These are phyloP conservation scores for Beauveria asiatica DNA, from an alignment of 2,329 filamentous ascomycete species.

Conservation along the genomic window DNA sequence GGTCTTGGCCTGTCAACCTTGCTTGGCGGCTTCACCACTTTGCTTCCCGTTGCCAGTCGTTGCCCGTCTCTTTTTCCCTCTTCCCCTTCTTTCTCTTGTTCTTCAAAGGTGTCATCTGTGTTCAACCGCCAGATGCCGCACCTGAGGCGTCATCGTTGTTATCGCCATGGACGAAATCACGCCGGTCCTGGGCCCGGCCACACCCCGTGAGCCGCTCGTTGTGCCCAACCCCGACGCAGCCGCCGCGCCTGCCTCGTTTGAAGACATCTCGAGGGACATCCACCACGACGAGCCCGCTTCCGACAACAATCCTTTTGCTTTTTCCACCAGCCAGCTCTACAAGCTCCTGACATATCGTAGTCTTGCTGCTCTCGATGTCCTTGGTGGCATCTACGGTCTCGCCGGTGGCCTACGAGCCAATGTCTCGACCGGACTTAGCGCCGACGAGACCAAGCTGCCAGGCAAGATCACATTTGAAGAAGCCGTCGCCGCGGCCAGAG, in stretches of 20 bases:
- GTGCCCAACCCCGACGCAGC: background rate
- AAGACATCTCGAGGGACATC: constrained; percentile 17
- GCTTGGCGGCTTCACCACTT: background rate
- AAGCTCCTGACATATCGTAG: constrained; percentile 44
- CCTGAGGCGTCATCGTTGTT: constrained; percentile 10
- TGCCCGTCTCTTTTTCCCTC: background rate
- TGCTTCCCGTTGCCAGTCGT: background rate
- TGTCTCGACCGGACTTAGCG: constrained; percentile 36
- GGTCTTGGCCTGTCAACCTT: background rate
- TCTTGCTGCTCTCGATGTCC: constrained; percentile 37
- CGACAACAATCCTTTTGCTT: constrained; percentile 41
- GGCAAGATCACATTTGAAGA: constrained; percentile 40
- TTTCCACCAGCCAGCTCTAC: constrained; percentile 44
- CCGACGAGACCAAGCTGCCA: constrained; percentile 39
- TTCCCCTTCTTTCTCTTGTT: background rate
- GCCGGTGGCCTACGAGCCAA: constrained; percentile 43
- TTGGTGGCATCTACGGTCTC: constrained; percentile 47
- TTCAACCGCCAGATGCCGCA: constrained; percentile 12
- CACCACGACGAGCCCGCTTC: constrained; percentile 19
- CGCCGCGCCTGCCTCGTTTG: background rate
- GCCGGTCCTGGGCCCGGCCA: constrained; percentile 11
- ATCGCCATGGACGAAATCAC: constrained; percentile 24
- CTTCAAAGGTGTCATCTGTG: background rate
- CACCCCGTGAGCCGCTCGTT: constrained; percentile 3
- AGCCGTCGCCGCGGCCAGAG: constrained; percentile 31